These are phyloP conservation scores for Bacidia rubella DNA, from an alignment of 495 filamentous ascomycete species.

Conservation along the genomic window DNA sequence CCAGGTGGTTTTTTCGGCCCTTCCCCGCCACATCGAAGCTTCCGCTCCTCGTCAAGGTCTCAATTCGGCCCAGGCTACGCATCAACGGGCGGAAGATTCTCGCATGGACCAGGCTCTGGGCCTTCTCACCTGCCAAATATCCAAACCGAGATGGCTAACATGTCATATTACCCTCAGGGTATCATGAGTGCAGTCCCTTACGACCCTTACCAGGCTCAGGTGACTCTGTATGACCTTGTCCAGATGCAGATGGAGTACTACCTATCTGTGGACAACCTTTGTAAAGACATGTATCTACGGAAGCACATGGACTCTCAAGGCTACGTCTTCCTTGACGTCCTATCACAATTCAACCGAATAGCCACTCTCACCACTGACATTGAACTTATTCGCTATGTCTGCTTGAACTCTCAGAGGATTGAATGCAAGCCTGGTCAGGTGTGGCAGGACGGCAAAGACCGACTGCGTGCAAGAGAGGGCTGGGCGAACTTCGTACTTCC, in stretches of 20 bases:
- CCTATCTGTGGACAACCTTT: conserved; percentile 90
- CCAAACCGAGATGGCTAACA: conserved; percentile 24
- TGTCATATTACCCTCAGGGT: conserved; percentile 39
- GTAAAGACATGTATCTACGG: conserved; percentile 83
- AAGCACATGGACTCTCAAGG: conserved; percentile 90
- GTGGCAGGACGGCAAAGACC: conserved; percentile 54
- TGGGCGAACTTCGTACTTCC: conserved; percentile 74
- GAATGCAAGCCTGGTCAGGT: conserved; percentile 48
- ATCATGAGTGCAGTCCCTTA: conserved; percentile 53
- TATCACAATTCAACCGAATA: conserved; percentile 76
- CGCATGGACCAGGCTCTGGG: conserved; percentile 20
- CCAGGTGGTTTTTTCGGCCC: conserved; percentile 10
- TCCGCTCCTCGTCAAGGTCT: conserved; percentile 33
- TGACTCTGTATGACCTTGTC: conserved; percentile 41
- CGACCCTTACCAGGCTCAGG: conserved; percentile 43
- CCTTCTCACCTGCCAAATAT: conserved; percentile 17
- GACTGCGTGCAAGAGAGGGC: conserved; percentile 59
- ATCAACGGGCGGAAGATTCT: conserved; percentile 19
- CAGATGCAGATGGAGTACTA: conserved; percentile 84
- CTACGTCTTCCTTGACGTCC: conserved; percentile 64
- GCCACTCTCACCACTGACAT: conserved; percentile 58
- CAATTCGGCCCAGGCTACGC: conserved; percentile 35
- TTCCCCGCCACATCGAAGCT: conserved; percentile 17
- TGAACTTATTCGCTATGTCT: conserved; percentile 60
- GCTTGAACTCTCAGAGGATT: conserved; percentile 52